These are phyloP conservation scores for Hemisphaericaspora subhashii DNA, from an alignment of 1,139 yeast species.

Conservation along the genomic window DNA sequence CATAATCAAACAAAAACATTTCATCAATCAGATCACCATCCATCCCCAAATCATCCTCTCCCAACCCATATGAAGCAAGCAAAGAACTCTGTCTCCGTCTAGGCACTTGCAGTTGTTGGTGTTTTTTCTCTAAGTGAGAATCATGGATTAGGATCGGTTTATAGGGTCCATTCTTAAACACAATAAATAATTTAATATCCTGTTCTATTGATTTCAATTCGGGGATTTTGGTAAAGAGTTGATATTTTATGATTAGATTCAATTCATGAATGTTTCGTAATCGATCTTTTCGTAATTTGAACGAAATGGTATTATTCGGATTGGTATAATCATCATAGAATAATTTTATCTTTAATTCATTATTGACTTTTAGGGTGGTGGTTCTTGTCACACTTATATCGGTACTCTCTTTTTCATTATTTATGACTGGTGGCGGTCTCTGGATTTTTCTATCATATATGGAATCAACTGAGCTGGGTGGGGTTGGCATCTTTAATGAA, in stretches of 20 bases:
- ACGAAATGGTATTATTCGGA: neutral
- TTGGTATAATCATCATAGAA: conserved; percentile 3
- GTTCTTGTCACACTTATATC: neutral
- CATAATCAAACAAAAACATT: conserved; percentile 2
- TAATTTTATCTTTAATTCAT: conserved; percentile 1
- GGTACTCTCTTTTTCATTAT: neutral
- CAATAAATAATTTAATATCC: neutral
- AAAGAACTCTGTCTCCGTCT: neutral
- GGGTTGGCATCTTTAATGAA: neutral
- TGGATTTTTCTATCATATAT: neutral
- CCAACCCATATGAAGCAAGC: neutral
- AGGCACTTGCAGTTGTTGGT: too few relatives aligned
- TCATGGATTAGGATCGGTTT: conserved; percentile 1
- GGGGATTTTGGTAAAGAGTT: conserved; percentile 1
- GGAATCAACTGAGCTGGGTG: neutral
- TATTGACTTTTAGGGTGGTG: neutral
- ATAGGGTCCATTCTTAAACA: neutral
- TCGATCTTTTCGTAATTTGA: conserved; percentile 3
- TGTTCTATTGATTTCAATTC: conserved; percentile 1
- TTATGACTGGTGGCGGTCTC: neutral
- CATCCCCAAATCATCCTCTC: neutral
- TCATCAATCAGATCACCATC: conserved; percentile 1
- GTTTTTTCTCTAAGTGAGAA: neutral
- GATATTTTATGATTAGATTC: neutral
- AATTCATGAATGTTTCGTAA: conserved; percentile 1